These are phyloP conservation scores for Suillus ampliporus DNA, from an alignment of 768 basidiomycete species.

Conservation along the genomic window DNA sequence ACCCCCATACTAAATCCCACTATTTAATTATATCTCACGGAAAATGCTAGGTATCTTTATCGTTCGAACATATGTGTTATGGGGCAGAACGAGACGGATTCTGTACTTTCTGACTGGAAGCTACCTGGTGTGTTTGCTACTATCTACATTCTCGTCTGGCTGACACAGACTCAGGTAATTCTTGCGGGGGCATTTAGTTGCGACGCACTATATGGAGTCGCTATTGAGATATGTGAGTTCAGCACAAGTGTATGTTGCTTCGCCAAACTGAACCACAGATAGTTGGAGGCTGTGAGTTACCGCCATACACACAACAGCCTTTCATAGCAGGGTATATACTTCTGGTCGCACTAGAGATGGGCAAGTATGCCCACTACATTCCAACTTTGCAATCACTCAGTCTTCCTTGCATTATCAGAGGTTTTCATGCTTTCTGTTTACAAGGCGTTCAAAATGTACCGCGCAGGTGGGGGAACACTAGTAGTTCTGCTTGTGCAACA, in stretches of 20 bases:
- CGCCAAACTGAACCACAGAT: neutral
- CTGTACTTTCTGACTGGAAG: neutral
- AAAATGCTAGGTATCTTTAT: neutral
- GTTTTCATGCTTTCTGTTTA: no score
- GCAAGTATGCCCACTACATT: no score
- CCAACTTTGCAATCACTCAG: no score
- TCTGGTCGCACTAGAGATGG: neutral
- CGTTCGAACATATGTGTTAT: neutral
- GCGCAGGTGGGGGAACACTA: no score
- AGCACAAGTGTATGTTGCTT: neutral
- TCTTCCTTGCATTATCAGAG: no score
- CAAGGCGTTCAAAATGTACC: no score
- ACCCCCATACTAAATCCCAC: neutral
- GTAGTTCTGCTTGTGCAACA: no score
- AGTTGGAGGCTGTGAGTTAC: neutral
- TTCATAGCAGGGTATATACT: neutral
- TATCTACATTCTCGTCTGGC: neutral
- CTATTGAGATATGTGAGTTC: neutral
- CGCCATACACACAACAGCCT: neutral
- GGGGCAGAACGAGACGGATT: neutral
- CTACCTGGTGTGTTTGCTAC: neutral
- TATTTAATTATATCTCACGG: neutral
- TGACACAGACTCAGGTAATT: neutral
- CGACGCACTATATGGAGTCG: neutral
- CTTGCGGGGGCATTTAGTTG: neutral